Base-by-base conservation (phyloP, 1,284 basidiomycete genomes). In the Kwoniella shivajii region DNA sequence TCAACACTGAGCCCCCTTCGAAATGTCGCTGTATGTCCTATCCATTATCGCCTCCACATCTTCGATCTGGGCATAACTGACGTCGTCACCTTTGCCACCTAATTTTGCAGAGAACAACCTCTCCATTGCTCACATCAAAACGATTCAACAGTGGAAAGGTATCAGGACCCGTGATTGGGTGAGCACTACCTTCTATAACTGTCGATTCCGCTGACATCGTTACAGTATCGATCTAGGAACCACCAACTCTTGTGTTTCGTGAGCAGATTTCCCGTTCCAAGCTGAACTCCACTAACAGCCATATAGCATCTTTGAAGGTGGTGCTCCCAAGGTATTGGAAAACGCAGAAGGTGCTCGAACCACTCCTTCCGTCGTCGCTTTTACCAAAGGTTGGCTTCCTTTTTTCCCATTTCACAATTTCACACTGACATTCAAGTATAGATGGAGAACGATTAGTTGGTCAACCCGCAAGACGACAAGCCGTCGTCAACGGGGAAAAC, bases 281-380 rank as follows among this genome's bases (percentile, higher is more conserved):
- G 1, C 14, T 29, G 14, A 20, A 13, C 6, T 9, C 10, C 53
- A 20, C 30, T 55, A n/a, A 42, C 36, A 18, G 36, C 27, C 24
- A 50, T 54, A 10, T 27, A 68, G 66, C 46, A 84, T 94, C 66
- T 96, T 94, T 90, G 94, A 97, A 82, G 94, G 92, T 72, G 88
- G 93, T 82, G 88, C 87, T 45, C 85, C 94, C 55, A 88, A 91
- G 68, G 95, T 99, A 65, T 89, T 99, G 70, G 95, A 98, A 81
- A 98, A 99, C 83, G 82, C 93, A 11, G 95, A 99, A 82, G 95
- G 95, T 83, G 91, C 90, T 62, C 87, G 95, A 72, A 98, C 95
- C 65, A 99, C 95, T 29, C 96, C 96, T 9, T 99, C 95, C 50
- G 92, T 97, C 57, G 92, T 99, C 65, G 96, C 95, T 39, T 99